A percentile compares a stretch with the other conserved stretches of the same genome.
phyloP scores from a whole-genome alignment of 2,329 filamentous ascomycete genomes.

The Penicillium sp. region DNA sequence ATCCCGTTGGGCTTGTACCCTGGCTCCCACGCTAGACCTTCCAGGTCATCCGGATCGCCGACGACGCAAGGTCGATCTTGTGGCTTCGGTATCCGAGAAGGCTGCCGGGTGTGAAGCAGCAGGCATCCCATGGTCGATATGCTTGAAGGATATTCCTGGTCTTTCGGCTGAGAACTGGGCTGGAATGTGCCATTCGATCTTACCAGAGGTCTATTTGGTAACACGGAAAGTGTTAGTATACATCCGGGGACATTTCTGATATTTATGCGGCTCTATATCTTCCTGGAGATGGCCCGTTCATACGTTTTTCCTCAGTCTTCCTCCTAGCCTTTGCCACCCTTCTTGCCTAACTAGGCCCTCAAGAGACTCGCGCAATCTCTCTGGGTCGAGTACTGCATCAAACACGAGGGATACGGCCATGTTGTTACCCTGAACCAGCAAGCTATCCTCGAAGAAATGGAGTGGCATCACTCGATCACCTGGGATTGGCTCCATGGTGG shows the following conservation, averaged over 20 bases:
- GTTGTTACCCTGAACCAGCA: conserved; percentile 17
- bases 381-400: conserved; percentile 14
- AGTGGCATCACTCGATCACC: conserved; percentile 14
- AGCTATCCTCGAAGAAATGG: conserved; percentile 17
- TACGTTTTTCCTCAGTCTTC: neutral
- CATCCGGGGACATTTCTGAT: neutral
- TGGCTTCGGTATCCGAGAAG: conserved; percentile 12
- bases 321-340: neutral
- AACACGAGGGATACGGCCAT: conserved; percentile 19
- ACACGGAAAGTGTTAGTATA: neutral
- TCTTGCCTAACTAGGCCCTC: conserved; percentile 1
- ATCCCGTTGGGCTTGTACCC: conserved; percentile 16
- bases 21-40: conserved; percentile 14
- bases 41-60: conserved; percentile 13
- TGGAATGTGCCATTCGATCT: conserved; percentile 19
- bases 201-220: conserved; percentile 5
- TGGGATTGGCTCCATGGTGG: conserved; percentile 3
- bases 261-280: neutral
- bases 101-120: conserved; percentile 11
- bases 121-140: conserved; percentile 15
- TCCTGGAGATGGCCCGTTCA: neutral
- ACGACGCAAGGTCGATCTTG: conserved; percentile 8
- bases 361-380: conserved; percentile 12
- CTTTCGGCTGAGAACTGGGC: conserved; percentile 10
- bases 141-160: conserved; percentile 13